Evolutionary conservation across 306 rosid genomes (phyloP).

Genomic region (Medicago lupulina): DNA sequence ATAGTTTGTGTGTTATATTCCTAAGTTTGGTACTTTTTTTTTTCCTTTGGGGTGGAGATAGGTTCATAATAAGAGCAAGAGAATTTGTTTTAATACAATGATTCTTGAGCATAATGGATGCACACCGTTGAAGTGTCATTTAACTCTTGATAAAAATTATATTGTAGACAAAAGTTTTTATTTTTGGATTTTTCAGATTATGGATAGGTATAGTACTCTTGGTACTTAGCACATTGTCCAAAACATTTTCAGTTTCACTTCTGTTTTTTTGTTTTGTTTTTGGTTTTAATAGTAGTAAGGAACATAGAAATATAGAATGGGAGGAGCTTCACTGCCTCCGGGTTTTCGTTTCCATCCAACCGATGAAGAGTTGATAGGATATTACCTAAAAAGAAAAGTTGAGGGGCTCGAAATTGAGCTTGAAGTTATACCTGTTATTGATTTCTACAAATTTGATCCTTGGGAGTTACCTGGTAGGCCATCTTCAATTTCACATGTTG

Average conservation of each 20-base stretch:
- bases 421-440: conserved; percentile 86
- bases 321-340: conserved; percentile 67
- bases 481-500: conserved; percentile 28
- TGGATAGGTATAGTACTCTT: conserved; percentile 57
- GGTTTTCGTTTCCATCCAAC: conserved; percentile 93
- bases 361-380: conserved; percentile 83
- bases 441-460: conserved; percentile 89
- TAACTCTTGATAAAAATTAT: conserved; percentile 56
- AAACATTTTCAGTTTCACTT: conserved; percentile 6
- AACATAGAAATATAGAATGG: conserved; percentile 42
- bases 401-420: conserved; percentile 85
- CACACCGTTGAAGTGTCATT: conserved; percentile 61
- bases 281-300: conserved; percentile 13
- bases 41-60: conserved; percentile 41
- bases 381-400: conserved; percentile 81
- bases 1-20: background rate
- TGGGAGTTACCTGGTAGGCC: conserved; percentile 99
- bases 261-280: background rate
- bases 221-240: conserved; percentile 51
- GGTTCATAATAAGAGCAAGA: conserved; percentile 37
- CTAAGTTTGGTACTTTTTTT: background rate
- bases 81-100: conserved; percentile 63
- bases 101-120: conserved; percentile 62
- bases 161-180: conserved; percentile 73
- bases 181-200: conserved; percentile 87